Conservation (phyloP, 176 grass and related monocot genomes). For the Tuctoria greenei region DNA sequence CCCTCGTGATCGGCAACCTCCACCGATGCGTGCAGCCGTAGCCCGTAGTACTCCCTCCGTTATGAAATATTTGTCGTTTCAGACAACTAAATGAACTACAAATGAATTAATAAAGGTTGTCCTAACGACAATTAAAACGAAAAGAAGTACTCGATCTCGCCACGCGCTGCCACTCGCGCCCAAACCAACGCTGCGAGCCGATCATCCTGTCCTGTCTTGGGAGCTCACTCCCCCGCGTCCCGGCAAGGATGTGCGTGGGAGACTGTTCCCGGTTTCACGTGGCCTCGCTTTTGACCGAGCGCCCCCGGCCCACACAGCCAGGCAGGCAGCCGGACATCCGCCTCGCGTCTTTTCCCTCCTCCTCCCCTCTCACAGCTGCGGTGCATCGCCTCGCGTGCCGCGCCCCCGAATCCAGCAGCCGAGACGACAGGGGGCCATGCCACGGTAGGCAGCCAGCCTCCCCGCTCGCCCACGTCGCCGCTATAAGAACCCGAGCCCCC, state of each 20-base stretch:
- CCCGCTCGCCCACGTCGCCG: constrained; percentile 36
- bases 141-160: neutral
- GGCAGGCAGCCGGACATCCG: constrained; percentile 9
- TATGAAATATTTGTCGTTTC: no score
- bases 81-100: no score
- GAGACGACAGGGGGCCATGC: constrained; percentile 13
- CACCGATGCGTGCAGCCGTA: no score
- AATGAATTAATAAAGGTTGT: no score
- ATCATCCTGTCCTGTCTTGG: no score
- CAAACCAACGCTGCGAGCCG: no score
- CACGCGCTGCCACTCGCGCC: neutral
- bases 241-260: constrained; percentile 50
- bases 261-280: constrained; percentile 94
- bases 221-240: neutral
- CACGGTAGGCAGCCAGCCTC: neutral
- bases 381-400: constrained; percentile 24
- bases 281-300: constrained; percentile 89
- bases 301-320: constrained; percentile 44
- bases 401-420: constrained; percentile 35
- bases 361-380: neutral
- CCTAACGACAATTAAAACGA: no score
- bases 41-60: no score
- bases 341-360: neutral
- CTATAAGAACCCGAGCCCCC: constrained; percentile 43
- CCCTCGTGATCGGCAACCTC: constrained; percentile 90